A percentile compares a stretch with the other conserved stretches of the same genome.
Evolutionary conservation across 2,329 filamentous ascomycete species (phyloP).

Genomic region (Colletotrichum shisoi): DNA sequence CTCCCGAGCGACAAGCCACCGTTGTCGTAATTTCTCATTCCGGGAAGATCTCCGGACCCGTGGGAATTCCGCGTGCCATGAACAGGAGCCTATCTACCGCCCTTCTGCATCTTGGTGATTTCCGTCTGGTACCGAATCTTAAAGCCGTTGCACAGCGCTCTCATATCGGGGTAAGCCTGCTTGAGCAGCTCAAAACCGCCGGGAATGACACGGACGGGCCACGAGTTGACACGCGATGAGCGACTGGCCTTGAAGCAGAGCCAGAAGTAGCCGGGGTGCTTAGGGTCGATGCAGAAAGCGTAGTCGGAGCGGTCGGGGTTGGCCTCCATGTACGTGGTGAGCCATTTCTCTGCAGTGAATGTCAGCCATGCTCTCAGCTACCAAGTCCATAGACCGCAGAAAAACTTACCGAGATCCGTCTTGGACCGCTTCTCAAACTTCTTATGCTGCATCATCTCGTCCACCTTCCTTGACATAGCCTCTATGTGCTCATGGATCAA

Average conservation of each 20-base stretch:
- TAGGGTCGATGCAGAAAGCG: constrained; percentile 91
- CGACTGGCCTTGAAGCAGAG: constrained; percentile 95
- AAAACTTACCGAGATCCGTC: constrained; percentile 76
- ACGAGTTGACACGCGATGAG: constrained; percentile 74
- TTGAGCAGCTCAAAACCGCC: constrained; percentile 92
- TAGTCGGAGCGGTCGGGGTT: constrained; percentile 95
- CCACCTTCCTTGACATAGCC: constrained; percentile 96
- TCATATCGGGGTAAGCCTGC: constrained; percentile 92
- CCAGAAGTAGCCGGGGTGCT: constrained; percentile 92
- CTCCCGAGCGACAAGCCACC: constrained; percentile 1
- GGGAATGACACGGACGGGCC: constrained; percentile 89
- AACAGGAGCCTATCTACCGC: constrained; percentile 34
- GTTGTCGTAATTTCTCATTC: neutral
- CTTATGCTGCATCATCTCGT: constrained; percentile 93
- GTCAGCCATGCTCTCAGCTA: constrained; percentile 16
- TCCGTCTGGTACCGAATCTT: constrained; percentile 78
- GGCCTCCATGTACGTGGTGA: constrained; percentile 93
- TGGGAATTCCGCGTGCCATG: constrained; percentile 3
- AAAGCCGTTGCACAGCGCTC: constrained; percentile 94
- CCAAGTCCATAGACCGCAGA: neutral
- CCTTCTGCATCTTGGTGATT: constrained; percentile 66
- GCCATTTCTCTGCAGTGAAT: constrained; percentile 78
- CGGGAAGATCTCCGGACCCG: neutral
- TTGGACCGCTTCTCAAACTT: constrained; percentile 80
- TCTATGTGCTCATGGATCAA: constrained; percentile 97